These are phyloP conservation scores for Lepiota brunneoincarnata DNA, from an alignment of 768 basidiomycete species.

Conservation along the genomic window DNA sequence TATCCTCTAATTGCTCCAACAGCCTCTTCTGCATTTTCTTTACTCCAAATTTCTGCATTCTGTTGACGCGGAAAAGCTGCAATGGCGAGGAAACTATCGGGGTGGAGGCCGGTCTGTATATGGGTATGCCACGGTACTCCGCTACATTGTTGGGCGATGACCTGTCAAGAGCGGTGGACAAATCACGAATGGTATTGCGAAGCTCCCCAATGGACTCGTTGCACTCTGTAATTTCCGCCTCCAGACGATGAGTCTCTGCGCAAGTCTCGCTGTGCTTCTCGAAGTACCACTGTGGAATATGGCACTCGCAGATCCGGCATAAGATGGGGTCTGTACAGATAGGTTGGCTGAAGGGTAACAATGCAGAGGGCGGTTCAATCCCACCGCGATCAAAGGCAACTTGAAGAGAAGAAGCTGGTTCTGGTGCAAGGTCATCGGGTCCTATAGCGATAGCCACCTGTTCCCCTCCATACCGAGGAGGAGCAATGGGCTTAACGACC, in stretches of 20 bases:
- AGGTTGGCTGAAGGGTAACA: conserved; percentile 74
- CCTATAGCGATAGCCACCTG: conserved; percentile 61
- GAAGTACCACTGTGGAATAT: conserved; percentile 98
- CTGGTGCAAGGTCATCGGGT: conserved; percentile 41
- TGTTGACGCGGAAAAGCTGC: conserved; percentile 72
- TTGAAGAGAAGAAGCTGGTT: conserved; percentile 39
- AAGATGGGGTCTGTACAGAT: conserved; percentile 84
- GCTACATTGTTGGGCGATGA: conserved; percentile 64
- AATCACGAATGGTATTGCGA: conserved; percentile 79
- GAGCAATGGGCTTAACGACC: conserved; percentile 84
- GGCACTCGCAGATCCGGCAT: conserved; percentile 96
- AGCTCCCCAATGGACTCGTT: conserved; percentile 92
- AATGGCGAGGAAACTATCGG: conserved; percentile 73
- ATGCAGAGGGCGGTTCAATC: conserved; percentile 50
- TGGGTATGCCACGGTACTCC: conserved; percentile 87
- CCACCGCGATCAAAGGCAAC: conserved; percentile 31
- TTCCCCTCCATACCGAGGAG: conserved; percentile 66
- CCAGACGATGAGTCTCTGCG: conserved; percentile 91
- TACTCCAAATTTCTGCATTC: conserved; percentile 76
- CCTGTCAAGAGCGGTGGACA: conserved; percentile 68
- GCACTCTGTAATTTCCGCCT: conserved; percentile 91
- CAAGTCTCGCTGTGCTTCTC: conserved; percentile 99
- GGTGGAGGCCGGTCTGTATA: conserved; percentile 71
- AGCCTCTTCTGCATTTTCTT: conserved; percentile 81
- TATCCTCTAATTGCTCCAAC: conserved; percentile 84